These are phyloP conservation scores for Podaxis sp. DNA, from an alignment of 768 basidiomycete genomes.

Conservation along the genomic window DNA sequence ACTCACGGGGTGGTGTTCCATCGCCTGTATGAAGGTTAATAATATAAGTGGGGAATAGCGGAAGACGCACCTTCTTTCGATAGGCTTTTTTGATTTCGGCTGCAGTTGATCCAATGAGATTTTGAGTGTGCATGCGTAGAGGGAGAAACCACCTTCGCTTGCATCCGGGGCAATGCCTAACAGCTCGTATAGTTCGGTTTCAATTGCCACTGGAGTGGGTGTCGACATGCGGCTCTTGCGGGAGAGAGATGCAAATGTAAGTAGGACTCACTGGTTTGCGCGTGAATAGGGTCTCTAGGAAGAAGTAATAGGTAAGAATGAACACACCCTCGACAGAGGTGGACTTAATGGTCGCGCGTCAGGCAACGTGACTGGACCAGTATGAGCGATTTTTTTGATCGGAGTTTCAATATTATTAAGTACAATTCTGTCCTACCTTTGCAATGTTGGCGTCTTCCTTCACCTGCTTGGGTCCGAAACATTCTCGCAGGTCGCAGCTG, in stretches of 20 bases:
- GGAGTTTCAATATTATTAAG: slow-evolving; percentile 24
- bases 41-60: not conserved
- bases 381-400: slow-evolving; percentile 24
- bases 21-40: slow-evolving; percentile 49
- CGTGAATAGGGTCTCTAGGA: not conserved
- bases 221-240: not conserved
- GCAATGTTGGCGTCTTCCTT: not conserved
- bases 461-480: not conserved
- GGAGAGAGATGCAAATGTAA: not conserved
- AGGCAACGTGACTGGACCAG: not conserved
- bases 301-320: not conserved
- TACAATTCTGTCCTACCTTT: not conserved
- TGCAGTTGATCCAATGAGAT: slow-evolving; percentile 24
- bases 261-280: slow-evolving; percentile 2
- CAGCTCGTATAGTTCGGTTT: slow-evolving; percentile 84
- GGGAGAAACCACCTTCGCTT: slow-evolving; percentile 51
- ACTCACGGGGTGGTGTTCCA: slow-evolving; percentile 79
- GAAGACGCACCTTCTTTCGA: slow-evolving; percentile 70
- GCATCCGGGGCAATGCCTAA: slow-evolving; percentile 71
- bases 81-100: slow-evolving; percentile 95
- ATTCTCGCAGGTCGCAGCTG: not conserved
- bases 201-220: slow-evolving; percentile 52
- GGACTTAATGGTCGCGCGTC: not conserved
- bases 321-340: slow-evolving; percentile 9
- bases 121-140: not conserved